A percentile compares a stretch with the other conserved stretches of the same genome.
These are phyloP conservation scores for Penicillium sp. DNA, from an alignment of 2,329 filamentous ascomycete species.

Conservation along the genomic window DNA sequence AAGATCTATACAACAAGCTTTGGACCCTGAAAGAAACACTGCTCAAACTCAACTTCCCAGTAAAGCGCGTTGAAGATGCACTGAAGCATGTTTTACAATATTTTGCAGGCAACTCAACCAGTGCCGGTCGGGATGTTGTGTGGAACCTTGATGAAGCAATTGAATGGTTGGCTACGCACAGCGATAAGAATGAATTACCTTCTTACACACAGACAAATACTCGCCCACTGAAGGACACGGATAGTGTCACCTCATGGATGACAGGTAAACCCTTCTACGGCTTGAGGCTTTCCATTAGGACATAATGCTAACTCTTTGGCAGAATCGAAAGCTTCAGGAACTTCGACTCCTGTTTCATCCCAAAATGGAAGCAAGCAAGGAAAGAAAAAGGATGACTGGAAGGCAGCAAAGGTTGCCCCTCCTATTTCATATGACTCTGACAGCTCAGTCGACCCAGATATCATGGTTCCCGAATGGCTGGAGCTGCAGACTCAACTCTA, in stretches of 20 bases:
- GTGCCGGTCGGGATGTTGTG: constrained; percentile 60
- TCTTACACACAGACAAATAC: constrained; percentile 59
- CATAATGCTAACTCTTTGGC: constrained; percentile 26
- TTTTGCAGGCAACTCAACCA: constrained; percentile 58
- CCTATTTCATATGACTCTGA: constrained; percentile 47
- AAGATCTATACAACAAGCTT: constrained; percentile 73
- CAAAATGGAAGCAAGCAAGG: constrained; percentile 26
- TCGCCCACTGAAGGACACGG: constrained; percentile 30
- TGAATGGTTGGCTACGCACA: constrained; percentile 85
- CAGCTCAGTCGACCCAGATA: constrained; percentile 71
- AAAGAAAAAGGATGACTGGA: constrained; percentile 28
- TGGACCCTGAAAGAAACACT: constrained; percentile 83
- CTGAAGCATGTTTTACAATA: constrained; percentile 67
- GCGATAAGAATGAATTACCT: constrained; percentile 65
- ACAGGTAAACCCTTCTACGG: constrained; percentile 30
- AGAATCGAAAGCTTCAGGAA: constrained; percentile 33
- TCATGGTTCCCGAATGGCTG: constrained; percentile 72
- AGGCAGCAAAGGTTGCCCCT: constrained; percentile 22
- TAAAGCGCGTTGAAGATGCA: constrained; percentile 60
- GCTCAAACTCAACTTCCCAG: constrained; percentile 64
- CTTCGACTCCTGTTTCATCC: constrained; percentile 25
- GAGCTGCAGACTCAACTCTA: constrained; percentile 69
- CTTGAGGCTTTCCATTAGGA: constrained; percentile 10
- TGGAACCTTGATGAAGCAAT: constrained; percentile 87
- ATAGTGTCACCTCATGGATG: constrained; percentile 38